phyloP scores from a whole-genome alignment of 768 basidiomycete genomes.

The Cystobasidium ongulense region DNA sequence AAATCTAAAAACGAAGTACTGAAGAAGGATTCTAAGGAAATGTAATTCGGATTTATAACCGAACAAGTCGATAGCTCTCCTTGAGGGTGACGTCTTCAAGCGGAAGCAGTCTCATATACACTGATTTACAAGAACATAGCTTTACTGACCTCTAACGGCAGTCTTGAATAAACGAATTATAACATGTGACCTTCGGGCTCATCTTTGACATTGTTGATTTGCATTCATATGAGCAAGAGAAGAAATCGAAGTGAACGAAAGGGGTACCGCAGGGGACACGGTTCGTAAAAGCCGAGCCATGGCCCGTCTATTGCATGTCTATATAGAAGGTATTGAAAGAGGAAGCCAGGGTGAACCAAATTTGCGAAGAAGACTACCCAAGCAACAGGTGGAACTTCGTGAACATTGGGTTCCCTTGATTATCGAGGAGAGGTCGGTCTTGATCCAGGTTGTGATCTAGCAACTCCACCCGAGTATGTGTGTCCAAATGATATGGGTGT shows the following conservation, averaged over 20 bases:
- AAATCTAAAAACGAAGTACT: too few relatives aligned
- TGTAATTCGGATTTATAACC: too few relatives aligned
- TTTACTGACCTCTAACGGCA: too few relatives aligned
- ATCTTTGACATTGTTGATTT: too few relatives aligned
- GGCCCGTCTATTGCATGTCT: constrained; percentile 22
- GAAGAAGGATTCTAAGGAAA: too few relatives aligned
- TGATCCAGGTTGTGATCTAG: not conserved
- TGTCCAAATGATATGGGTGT: constrained; percentile 27
- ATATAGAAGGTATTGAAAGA: not conserved
- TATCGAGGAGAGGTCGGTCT: not conserved
- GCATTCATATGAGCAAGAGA: not conserved
- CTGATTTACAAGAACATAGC: too few relatives aligned
- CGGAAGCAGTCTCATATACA: too few relatives aligned
- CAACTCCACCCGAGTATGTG: constrained; percentile 9
- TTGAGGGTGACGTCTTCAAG: too few relatives aligned
- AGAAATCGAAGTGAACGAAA: not conserved
- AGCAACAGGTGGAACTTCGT: not conserved
- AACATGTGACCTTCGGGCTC: too few relatives aligned
- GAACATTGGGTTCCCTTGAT: not conserved
- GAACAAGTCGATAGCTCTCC: too few relatives aligned
- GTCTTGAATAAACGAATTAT: too few relatives aligned
- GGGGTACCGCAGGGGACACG: not conserved
- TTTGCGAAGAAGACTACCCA: not conserved
- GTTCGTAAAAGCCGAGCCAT: not conserved
- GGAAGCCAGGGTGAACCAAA: not conserved